Evolutionary conservation across 805 yeast genomes (phyloP).

Genomic region (Barnettozyma botsteinii): DNA sequence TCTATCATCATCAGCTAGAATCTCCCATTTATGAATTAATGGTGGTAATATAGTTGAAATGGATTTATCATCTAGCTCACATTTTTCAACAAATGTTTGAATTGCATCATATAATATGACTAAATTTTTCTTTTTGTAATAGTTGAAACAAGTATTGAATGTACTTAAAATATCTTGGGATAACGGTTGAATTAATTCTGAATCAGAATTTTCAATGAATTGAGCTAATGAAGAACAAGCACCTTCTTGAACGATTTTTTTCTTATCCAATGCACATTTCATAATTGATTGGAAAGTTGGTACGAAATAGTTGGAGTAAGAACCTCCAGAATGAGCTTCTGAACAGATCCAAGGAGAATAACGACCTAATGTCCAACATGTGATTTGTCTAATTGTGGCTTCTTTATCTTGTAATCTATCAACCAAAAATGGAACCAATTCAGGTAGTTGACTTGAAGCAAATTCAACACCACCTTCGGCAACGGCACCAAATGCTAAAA

Average conservation of each 20-base stretch:
- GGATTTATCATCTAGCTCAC: conserved; percentile 50
- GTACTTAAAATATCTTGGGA: conserved; percentile 58
- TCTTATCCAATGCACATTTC: conserved; percentile 68
- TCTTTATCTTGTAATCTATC: conserved; percentile 70
- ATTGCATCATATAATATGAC: conserved; percentile 84
- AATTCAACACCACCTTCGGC: conserved; percentile 80
- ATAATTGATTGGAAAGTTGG: conserved; percentile 78
- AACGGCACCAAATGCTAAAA: conserved; percentile 91
- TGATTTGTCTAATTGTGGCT: conserved; percentile 83
- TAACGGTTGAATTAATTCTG: conserved; percentile 54
- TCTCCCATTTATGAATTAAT: conserved; percentile 74
- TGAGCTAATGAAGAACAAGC: conserved; percentile 85
- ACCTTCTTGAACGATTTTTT: conserved; percentile 92
- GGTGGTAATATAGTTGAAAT: conserved; percentile 72
- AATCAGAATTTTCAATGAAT: conserved; percentile 72
- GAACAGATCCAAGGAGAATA: conserved; percentile 77
- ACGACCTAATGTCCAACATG: conserved; percentile 94
- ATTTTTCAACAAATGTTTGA: conserved; percentile 78
- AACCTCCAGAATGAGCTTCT: conserved; percentile 57
- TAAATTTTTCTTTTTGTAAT: conserved; percentile 78
- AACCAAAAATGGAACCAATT: conserved; percentile 77
- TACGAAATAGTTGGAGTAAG: conserved; percentile 59
- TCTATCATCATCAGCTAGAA: conserved; percentile 66
- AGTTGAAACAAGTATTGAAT: conserved; percentile 65
- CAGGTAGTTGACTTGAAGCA: conserved; percentile 67